Percentiles rank a stretch among this genome's conserved stretches.
Evolutionary conservation across 345 rosid species (phyloP).

Genomic region (Punica granatum): DNA sequence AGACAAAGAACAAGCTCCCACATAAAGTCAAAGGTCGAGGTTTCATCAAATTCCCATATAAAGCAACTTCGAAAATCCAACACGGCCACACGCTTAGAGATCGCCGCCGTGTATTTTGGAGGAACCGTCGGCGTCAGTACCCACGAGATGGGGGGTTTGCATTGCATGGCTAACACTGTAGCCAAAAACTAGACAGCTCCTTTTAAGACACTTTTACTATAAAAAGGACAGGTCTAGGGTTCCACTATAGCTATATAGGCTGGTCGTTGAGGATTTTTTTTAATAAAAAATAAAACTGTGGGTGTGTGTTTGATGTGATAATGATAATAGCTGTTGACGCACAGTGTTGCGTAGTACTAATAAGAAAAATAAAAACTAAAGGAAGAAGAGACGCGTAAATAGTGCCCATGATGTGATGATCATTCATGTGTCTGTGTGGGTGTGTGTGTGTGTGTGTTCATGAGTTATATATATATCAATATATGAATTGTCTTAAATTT

Average conservation of each 20-base stretch:
- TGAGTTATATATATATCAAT: neutral
- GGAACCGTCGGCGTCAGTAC: constrained; percentile 5
- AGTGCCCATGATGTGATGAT: neutral
- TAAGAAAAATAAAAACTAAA: neutral
- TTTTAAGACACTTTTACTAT: neutral
- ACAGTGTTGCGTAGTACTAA: neutral
- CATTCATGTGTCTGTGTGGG: neutral
- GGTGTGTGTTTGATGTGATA: neutral
- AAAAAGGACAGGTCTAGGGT: neutral
- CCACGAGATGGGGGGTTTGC: neutral
- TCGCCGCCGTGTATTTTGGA: constrained; percentile 5
- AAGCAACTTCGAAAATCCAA: constrained; percentile 4
- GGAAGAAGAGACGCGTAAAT: neutral
- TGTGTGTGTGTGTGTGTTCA: no score
- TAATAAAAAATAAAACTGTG: neutral
- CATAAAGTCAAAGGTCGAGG: constrained; percentile 8
- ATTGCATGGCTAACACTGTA: neutral
- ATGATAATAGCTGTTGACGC: neutral
- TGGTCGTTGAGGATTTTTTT: constrained; percentile 1
- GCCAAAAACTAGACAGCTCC: neutral
- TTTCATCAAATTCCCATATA: constrained; percentile 4
- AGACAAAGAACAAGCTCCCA: neutral
- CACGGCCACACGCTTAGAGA: constrained; percentile 4
- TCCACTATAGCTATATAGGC: neutral
- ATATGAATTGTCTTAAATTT: no score